Evolutionary conservation across 2,329 filamentous ascomycete genomes (phyloP).

Genomic region (Zasmidium angulare): DNA sequence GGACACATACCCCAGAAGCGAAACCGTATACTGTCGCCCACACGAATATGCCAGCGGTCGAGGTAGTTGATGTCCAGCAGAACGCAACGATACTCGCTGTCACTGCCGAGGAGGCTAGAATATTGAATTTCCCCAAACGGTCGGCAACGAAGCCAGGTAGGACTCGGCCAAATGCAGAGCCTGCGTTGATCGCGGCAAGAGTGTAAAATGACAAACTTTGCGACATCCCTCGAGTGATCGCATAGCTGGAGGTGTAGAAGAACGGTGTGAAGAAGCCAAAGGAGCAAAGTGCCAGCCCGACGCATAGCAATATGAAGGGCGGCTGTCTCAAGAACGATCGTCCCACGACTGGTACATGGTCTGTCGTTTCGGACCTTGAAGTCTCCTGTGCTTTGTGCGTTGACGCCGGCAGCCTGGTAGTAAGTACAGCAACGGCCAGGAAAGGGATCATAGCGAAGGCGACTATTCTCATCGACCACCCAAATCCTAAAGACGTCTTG

Average conservation of each 20-base stretch:
- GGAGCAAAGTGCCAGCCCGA: slow-evolving; percentile 23
- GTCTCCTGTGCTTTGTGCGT: not conserved
- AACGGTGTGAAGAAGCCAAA: slow-evolving; percentile 38
- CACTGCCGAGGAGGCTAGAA: slow-evolving; percentile 37
- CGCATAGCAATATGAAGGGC: slow-evolving; percentile 26
- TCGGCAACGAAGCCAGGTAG: slow-evolving; percentile 43
- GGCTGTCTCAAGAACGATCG: slow-evolving; percentile 20
- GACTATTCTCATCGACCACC: slow-evolving; percentile 53
- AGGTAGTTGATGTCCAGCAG: slow-evolving; percentile 30
- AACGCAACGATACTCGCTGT: slow-evolving; percentile 39
- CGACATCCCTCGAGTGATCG: slow-evolving; percentile 26
- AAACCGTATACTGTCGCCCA: slow-evolving; percentile 46
- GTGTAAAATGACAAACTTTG: slow-evolving; percentile 32
- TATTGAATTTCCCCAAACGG: slow-evolving; percentile 43
- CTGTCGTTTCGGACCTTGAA: not conserved
- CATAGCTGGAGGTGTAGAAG: slow-evolving; percentile 42
- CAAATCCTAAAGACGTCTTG: slow-evolving; percentile 48
- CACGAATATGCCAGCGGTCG: slow-evolving; percentile 23
- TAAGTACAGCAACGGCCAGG: not conserved
- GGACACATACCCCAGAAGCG: slow-evolving; percentile 35
- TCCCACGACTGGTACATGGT: slow-evolving; percentile 17
- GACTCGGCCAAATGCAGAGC: slow-evolving; percentile 42
- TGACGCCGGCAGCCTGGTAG: not conserved
- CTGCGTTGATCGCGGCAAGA: slow-evolving; percentile 42
- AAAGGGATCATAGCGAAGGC: slow-evolving; percentile 50